Conservation (phyloP, 306 rosid genomes). For the Acacia acuminata region DNA sequence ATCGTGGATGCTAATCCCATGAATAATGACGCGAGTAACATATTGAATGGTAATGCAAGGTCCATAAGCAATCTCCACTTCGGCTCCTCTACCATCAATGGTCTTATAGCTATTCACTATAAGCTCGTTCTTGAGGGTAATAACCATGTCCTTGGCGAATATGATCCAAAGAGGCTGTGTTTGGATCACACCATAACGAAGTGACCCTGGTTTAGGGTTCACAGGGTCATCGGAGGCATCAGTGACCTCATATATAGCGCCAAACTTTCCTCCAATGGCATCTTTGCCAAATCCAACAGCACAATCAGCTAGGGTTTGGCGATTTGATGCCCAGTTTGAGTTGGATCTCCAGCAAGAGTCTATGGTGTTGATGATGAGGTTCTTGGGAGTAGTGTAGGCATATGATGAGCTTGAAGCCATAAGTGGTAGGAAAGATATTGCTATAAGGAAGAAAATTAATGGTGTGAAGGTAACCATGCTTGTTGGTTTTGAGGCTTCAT, state of each 20-base stretch:
- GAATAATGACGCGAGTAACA: conserved; percentile 74
- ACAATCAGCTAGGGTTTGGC: conserved; percentile 64
- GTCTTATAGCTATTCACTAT: conserved; percentile 76
- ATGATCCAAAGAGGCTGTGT: conserved; percentile 69
- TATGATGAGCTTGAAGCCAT: background rate
- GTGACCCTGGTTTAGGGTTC: conserved; percentile 67
- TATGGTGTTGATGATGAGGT: conserved; percentile 49
- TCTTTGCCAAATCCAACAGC: conserved; percentile 72
- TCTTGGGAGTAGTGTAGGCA: conserved; percentile 12
- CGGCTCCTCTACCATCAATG: conserved; percentile 85
- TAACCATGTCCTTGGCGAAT: conserved; percentile 60
- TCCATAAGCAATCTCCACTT: conserved; percentile 75
- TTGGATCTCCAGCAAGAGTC: conserved; percentile 74
- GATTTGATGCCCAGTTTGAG: conserved; percentile 64
- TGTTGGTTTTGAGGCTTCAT: background rate
- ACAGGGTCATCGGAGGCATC: conserved; percentile 63
- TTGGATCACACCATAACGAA: conserved; percentile 82
- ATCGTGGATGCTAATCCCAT: conserved; percentile 84
- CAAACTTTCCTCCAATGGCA: conserved; percentile 75
- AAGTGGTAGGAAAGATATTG: background rate
- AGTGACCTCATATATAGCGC: conserved; percentile 58
- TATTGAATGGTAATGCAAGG: conserved; percentile 81
- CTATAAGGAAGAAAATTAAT: background rate
- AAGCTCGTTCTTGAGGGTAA: conserved; percentile 71
- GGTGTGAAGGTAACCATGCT: background rate